Conservation (phyloP, 768 basidiomycete genomes). For the Lentinula aciculospora region DNA sequence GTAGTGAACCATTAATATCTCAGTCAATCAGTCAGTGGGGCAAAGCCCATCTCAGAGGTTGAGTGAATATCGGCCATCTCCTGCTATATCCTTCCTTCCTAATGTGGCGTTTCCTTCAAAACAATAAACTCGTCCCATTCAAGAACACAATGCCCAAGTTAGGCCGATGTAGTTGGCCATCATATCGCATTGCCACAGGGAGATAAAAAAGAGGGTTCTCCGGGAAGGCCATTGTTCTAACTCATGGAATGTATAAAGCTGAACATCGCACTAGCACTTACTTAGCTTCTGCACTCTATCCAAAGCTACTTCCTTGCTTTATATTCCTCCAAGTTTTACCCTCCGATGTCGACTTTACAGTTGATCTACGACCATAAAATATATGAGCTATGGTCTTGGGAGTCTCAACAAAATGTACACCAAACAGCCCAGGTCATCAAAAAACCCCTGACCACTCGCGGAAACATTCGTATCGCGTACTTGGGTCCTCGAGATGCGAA, state of each 20-base stretch:
- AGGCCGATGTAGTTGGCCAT: background rate
- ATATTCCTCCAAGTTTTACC: background rate
- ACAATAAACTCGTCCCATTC: too few relatives aligned
- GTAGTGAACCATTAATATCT: too few relatives aligned
- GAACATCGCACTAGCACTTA: background rate
- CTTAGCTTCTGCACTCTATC: background rate
- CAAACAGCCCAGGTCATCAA: constrained; percentile 18
- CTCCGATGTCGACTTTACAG: constrained; percentile 19
- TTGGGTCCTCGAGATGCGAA: background rate
- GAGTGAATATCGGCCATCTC: background rate
- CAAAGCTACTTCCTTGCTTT: background rate
- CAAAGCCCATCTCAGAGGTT: too few relatives aligned
- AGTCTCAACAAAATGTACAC: constrained; percentile 11
- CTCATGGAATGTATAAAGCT: background rate
- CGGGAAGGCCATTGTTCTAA: background rate
- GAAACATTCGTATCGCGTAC: background rate
- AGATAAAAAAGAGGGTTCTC: background rate
- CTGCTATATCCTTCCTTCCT: background rate
- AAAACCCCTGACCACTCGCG: constrained; percentile 10
- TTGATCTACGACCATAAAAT: constrained; percentile 17
- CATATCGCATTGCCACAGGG: background rate
- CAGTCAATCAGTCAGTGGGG: background rate
- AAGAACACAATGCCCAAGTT: background rate
- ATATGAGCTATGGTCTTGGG: constrained; percentile 24
- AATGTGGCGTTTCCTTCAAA: background rate